phyloP scores from a whole-genome alignment of 1,284 basidiomycete genomes.

The Melampsora americana region DNA sequence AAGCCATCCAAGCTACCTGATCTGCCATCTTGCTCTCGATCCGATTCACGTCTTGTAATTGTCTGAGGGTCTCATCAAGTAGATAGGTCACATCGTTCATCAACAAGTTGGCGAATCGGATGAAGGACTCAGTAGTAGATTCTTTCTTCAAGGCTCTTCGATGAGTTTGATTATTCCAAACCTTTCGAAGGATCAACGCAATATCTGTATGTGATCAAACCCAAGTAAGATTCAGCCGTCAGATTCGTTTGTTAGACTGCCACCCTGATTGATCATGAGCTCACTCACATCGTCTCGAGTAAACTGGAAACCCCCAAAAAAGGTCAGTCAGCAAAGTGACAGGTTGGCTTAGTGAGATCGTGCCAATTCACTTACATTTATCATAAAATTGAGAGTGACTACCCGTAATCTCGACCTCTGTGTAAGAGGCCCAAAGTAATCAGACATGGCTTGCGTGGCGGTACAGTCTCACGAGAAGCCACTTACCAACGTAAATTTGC shows the following conservation, averaged over 20 bases:
- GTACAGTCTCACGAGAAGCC: neutral
- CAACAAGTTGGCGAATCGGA: slow-evolving; percentile 93
- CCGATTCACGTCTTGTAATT: slow-evolving; percentile 79
- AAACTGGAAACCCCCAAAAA: slow-evolving; percentile 24
- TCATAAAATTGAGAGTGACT: slow-evolving; percentile 98
- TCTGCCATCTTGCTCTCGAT: slow-evolving; percentile 83
- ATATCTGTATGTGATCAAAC: slow-evolving; percentile 60
- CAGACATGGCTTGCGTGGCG: neutral
- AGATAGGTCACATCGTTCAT: slow-evolving; percentile 99
- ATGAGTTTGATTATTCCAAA: slow-evolving; percentile 85
- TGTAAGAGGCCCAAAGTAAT: slow-evolving; percentile 52
- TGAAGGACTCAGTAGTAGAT: slow-evolving; percentile 81
- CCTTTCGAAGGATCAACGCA: slow-evolving; percentile 73
- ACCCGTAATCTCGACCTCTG: slow-evolving; percentile 95
- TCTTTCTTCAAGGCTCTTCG: slow-evolving; percentile 75
- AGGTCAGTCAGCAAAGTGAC: neutral
- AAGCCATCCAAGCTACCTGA: slow-evolving; percentile 65
- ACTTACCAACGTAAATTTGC: slow-evolving; percentile 87
- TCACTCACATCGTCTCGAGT: slow-evolving; percentile 41
- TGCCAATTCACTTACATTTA: slow-evolving; percentile 61
- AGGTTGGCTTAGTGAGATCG: neutral
- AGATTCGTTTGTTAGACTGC: neutral
- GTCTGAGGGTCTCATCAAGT: slow-evolving; percentile 89
- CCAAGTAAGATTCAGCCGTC: no score
- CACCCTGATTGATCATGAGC: neutral